Percentiles rank a stretch among this genome's conserved stretches.
These are phyloP conservation scores for Hypomyces rosellus DNA, from an alignment of 2,329 filamentous ascomycete genomes.

Conservation along the genomic window DNA sequence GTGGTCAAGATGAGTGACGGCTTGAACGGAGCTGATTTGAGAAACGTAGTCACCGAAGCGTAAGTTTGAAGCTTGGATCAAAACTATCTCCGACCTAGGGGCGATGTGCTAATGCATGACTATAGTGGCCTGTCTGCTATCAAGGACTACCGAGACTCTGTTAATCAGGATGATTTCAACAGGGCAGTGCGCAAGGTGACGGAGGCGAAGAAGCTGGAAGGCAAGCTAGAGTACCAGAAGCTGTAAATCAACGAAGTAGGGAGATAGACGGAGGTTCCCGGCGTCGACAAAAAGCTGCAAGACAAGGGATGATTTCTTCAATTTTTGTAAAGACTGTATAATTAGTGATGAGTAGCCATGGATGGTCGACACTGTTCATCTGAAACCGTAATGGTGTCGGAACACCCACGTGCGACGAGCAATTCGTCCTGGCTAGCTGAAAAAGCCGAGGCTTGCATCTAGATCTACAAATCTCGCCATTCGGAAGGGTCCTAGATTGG, in stretches of 20 bases:
- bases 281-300: background rate
- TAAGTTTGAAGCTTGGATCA: conserved; percentile 45
- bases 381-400: too few relatives aligned
- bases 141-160: conserved; percentile 92
- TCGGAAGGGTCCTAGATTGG: too few relatives aligned
- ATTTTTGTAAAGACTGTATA: conserved; percentile 19
- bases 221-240: conserved; percentile 97
- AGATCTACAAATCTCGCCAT: too few relatives aligned
- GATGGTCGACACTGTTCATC: conserved; percentile 14
- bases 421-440: too few relatives aligned
- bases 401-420: too few relatives aligned
- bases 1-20: conserved; percentile 99
- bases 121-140: conserved; percentile 87
- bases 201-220: conserved; percentile 96
- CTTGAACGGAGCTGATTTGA: conserved; percentile 91
- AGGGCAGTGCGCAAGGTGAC: conserved; percentile 97
- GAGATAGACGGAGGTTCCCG: background rate
- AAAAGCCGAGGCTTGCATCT: too few relatives aligned
- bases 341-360: conserved; percentile 18
- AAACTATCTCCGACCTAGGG: background rate
- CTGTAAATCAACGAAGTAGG: conserved; percentile 45
- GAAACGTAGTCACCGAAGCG: conserved; percentile 98
- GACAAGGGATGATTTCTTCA: conserved; percentile 15
- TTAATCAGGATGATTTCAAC: conserved; percentile 99
- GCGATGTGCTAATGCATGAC: background rate